Evolutionary conservation across 1,284 basidiomycete species (phyloP), one percentile per base, ranked within the genome.

Genomic region (Phellopilus nigrolimitatus): DNA sequence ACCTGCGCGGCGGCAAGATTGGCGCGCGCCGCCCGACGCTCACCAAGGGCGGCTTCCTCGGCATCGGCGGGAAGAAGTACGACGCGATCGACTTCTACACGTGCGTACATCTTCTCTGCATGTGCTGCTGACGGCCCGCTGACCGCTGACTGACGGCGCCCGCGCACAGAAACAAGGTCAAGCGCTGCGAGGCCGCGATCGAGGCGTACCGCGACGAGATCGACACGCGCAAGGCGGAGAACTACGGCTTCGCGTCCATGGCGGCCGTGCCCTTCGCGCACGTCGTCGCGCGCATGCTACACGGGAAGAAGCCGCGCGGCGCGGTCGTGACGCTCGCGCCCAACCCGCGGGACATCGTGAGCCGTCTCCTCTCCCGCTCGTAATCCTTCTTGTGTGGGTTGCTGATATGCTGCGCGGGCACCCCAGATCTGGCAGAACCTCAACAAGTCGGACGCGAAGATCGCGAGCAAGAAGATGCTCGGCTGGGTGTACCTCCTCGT

Each of bases 371-470:
- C 36, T 12, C n/a, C n/a, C n/a, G n/a, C n/a, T n/a, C n/a, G n/a
- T n/a, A n/a, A n/a, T n/a, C n/a, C n/a, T n/a, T n/a, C n/a, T n/a
- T n/a, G n/a, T n/a, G n/a, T n/a, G n/a, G n/a, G n/a, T n/a, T n/a
- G n/a, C n/a, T n/a, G n/a, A n/a, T n/a, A n/a, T n/a, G n/a, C n/a
- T n/a, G n/a, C n/a, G n/a, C n/a, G n/a, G n/a, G n/a, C n/a, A n/a
- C n/a, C n/a, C n/a, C n/a, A 87, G 85, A 81, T 95, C 38, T 97
- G 93, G 94, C 70, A 78, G 41, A 97, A 97, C 66, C 74, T 97
- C 68, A 84, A 82, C 60, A 83, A 81, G 63, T 79, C 84, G 3
- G 74, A 84, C 25, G 75, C 69, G 6, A 83, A 88, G 57, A 64
- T 89, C 15, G 67, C 78, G 15, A 78, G 84, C 45, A 85, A 88